Evolutionary conservation across 371 early-diverging fungal species (phyloP), one percentile per base, ranked within the genome.

Genomic region (Fennellomyces sp.): DNA sequence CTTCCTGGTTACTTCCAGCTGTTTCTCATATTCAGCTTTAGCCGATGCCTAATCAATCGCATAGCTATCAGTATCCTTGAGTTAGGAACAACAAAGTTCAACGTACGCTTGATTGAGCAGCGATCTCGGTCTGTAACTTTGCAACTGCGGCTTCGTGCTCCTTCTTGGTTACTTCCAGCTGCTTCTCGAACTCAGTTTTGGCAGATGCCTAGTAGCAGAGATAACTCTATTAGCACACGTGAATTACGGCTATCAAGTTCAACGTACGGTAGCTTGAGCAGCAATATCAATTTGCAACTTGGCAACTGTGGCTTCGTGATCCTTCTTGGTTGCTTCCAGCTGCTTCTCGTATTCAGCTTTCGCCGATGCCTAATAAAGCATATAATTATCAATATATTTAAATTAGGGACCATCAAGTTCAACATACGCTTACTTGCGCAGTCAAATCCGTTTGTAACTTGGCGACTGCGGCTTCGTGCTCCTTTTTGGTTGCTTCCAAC

Each of bases 1-100:
- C 15, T 33, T 12, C 29, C 53, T 27, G 41, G 35, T 17, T n/a
- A 38, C 31, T 31, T 50, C 53, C 42, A 42, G 50, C n/a, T 48
- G 39, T 4, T 50, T 41, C 33, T 64, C 52, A 30, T 56, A 52
- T 15, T 48, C 64, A 28, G 58, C 53, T 41, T 36, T 15, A 1
- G 27, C 15, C 12, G 49, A 49, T 25, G 49, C 27, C 49, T 36
- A 36, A 36, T n/a, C n/a, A n/a, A n/a, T n/a, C n/a, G n/a, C n/a
- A n/a, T n/a, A n/a, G n/a, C n/a, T n/a, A n/a, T n/a, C n/a, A n/a
- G n/a, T n/a, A n/a, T n/a, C n/a, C n/a, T n/a, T n/a, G n/a, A n/a
- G n/a, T n/a, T n/a, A n/a, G n/a, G n/a, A n/a, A n/a, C n/a, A n/a
- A n/a, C n/a, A n/a, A n/a, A n/a, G n/a, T n/a, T n/a, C n/a, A n/a